phyloP scores from a whole-genome alignment of 2,329 filamentous ascomycete genomes.

The Pseudomassariella vexata region DNA sequence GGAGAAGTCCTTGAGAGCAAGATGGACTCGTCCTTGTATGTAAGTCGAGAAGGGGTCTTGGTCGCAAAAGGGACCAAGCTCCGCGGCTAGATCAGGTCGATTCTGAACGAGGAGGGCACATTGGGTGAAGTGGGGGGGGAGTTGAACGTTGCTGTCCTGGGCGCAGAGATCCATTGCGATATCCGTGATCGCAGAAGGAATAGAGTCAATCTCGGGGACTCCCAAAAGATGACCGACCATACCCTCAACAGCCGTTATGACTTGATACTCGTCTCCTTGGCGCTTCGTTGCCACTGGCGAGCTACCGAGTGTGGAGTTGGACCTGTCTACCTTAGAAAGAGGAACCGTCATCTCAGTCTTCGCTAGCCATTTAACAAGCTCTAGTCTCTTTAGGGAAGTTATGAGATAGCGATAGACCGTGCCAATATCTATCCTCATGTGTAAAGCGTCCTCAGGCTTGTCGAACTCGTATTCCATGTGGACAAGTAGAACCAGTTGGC shows the following conservation, averaged over 20 bases:
- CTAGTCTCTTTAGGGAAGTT: constrained; percentile 63
- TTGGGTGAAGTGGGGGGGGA: constrained; percentile 55
- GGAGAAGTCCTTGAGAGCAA: constrained; percentile 68
- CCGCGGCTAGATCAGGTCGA: constrained; percentile 53
- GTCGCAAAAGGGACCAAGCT: constrained; percentile 50
- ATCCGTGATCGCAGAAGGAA: constrained; percentile 57
- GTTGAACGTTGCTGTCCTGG: constrained; percentile 59
- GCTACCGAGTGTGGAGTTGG: constrained; percentile 26
- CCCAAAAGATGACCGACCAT: constrained; percentile 59
- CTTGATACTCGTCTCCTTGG: constrained; percentile 37
- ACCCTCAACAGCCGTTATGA: constrained; percentile 53
- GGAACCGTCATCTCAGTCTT: constrained; percentile 51
- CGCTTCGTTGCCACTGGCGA: constrained; percentile 31
- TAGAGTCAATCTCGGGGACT: constrained; percentile 43
- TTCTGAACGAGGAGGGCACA: constrained; percentile 56
- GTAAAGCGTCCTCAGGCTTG: constrained; percentile 61
- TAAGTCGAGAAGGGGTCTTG: constrained; percentile 66
- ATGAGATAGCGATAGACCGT: constrained; percentile 65
- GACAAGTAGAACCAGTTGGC: constrained; percentile 74
- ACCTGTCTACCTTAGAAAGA: constrained; percentile 33
- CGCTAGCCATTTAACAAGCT: constrained; percentile 67
- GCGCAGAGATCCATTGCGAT: constrained; percentile 62
- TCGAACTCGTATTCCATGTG: constrained; percentile 84
- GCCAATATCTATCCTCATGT: constrained; percentile 58
- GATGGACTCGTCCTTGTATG: constrained; percentile 72